A percentile compares a stretch with the other conserved stretches of the same genome.
phyloP scores from a whole-genome alignment of 2,329 filamentous ascomycete species.

The Calonectria henricotiae region DNA sequence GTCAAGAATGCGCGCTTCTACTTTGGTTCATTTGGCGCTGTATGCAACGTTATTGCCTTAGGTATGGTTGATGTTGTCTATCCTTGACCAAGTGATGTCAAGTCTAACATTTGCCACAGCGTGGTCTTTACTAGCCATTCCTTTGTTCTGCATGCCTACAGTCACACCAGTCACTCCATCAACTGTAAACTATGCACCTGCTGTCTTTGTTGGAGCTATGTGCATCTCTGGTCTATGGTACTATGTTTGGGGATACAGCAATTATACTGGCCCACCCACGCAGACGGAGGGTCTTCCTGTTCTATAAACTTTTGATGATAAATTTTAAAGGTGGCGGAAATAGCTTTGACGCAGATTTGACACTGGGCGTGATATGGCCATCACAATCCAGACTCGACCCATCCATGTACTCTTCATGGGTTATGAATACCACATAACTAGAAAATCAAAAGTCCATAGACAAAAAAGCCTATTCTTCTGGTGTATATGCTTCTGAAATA shows the following conservation, averaged over 20 bases:
- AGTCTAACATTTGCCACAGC: not conserved
- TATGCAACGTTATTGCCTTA: constrained; percentile 75
- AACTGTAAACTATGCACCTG: constrained; percentile 29
- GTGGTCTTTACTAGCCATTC: constrained; percentile 26
- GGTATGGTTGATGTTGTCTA: constrained; percentile 57
- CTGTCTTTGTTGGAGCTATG: constrained; percentile 27
- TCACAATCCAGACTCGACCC: no score
- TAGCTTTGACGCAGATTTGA: no score
- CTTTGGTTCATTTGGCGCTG: constrained; percentile 73
- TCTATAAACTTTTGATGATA: no score
- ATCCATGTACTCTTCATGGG: no score
- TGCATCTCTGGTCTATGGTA: constrained; percentile 26
- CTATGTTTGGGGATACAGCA: constrained; percentile 26
- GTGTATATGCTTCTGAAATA: not conserved
- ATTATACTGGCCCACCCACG: constrained; percentile 32
- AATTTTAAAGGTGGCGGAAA: no score
- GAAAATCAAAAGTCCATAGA: no score
- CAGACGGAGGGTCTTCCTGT: not conserved
- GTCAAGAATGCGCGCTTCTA: constrained; percentile 72
- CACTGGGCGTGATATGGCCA: no score
- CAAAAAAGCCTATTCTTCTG: no score
- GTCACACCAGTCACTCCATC: constrained; percentile 9
- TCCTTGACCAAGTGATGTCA: not conserved
- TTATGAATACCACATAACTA: no score
- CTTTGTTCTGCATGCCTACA: constrained; percentile 35